phyloP scores from a whole-genome alignment of 495 filamentous ascomycete genomes.

The Lasiosphaeria hispida region DNA sequence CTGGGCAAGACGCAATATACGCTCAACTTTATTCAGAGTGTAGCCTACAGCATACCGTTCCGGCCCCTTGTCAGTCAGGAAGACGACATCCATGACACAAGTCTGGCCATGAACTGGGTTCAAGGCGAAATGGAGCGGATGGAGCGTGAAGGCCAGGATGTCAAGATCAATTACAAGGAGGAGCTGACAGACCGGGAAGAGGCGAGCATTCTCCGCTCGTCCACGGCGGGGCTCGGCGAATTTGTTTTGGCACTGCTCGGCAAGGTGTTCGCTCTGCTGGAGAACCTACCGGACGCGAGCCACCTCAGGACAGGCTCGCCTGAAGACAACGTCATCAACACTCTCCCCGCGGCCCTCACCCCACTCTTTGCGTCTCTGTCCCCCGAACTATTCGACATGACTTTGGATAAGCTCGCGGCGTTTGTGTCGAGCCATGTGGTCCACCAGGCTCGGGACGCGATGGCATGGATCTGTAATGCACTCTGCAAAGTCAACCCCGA shows the following conservation, averaged over 20 bases:
- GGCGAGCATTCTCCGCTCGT: slow-evolving; percentile 88
- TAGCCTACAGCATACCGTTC: slow-evolving; percentile 93
- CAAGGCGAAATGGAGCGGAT: slow-evolving; percentile 88
- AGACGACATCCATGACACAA: slow-evolving; percentile 68
- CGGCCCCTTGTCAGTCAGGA: slow-evolving; percentile 71
- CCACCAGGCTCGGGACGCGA: slow-evolving; percentile 94
- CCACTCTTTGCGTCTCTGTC: slow-evolving; percentile 90
- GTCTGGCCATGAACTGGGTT: slow-evolving; percentile 90
- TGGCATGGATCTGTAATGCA: slow-evolving; percentile 97
- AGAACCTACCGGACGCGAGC: slow-evolving; percentile 90
- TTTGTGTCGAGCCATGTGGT: slow-evolving; percentile 97
- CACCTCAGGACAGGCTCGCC: slow-evolving; percentile 84
- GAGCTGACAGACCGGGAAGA: slow-evolving; percentile 85
- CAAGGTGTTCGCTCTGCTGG: slow-evolving; percentile 89
- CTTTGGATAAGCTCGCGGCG: slow-evolving; percentile 83
- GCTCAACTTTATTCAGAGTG: slow-evolving; percentile 88
- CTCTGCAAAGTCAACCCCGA: slow-evolving; percentile 92
- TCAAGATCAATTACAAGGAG: slow-evolving; percentile 79
- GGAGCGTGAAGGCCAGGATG: slow-evolving; percentile 78
- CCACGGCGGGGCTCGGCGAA: slow-evolving; percentile 88
- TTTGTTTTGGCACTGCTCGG: slow-evolving; percentile 88
- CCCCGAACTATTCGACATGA: slow-evolving; percentile 87
- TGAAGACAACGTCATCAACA: slow-evolving; percentile 97
- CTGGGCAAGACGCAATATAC: slow-evolving; percentile 94
- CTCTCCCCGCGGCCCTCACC: slow-evolving; percentile 85